Percentiles rank a stretch among this genome's conserved stretches.
phyloP scores from a whole-genome alignment of 2,329 filamentous ascomycete genomes.

The Raffaelea arxii region DNA sequence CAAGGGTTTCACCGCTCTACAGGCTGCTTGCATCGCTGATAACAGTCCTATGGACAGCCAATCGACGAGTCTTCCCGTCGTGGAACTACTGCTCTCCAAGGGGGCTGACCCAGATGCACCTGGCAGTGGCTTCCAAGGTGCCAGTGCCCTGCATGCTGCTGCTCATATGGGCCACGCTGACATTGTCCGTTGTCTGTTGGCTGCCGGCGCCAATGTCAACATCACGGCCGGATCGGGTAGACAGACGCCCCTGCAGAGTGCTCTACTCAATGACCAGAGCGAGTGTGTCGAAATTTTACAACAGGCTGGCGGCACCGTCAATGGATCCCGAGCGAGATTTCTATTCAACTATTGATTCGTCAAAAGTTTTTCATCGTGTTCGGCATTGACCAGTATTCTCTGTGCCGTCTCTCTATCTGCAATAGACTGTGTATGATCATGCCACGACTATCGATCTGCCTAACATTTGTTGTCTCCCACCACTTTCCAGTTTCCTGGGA shows the following conservation, averaged over 20 bases:
- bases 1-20: constrained; percentile 13
- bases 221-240: constrained; percentile 1
- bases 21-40: constrained; percentile 21
- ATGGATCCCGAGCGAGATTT: neutral
- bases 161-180: constrained; percentile 10
- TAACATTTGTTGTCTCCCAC: neutral
- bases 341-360: neutral
- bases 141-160: constrained; percentile 12
- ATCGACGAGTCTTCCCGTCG: constrained; percentile 21
- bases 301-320: neutral
- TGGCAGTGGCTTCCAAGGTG: constrained; percentile 14
- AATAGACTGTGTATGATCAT: no score
- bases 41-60: constrained; percentile 12
- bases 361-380: neutral
- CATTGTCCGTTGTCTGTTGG: constrained; percentile 10
- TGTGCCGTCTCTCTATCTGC: no score
- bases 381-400: neutral
- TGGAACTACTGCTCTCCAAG: constrained; percentile 11
- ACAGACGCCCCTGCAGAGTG: constrained; percentile 9
- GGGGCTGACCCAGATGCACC: constrained; percentile 16
- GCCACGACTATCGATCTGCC: neutral
- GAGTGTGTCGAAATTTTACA: neutral
- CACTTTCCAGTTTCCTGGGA: neutral
- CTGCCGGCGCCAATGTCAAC: constrained; percentile 8
- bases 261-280: neutral